Conservation (phyloP, 768 basidiomycete genomes). For the Auricularia heimuer region DNA sequence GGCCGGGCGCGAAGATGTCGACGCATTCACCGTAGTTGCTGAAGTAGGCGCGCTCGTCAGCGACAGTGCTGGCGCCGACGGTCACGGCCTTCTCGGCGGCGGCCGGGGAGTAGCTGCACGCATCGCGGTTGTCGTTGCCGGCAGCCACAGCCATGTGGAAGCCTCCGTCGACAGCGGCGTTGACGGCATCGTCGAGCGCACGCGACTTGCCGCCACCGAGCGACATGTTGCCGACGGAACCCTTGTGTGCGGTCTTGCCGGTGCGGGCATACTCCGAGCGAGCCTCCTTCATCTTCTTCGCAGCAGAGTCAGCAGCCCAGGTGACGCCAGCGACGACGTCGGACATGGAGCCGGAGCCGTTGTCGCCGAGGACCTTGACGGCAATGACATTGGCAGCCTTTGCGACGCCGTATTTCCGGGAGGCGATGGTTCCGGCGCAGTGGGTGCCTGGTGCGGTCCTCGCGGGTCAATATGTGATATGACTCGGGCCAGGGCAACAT, state of each 20-base stretch:
- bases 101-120: conserved; percentile 90
- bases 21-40: conserved; percentile 89
- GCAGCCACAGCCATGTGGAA: conserved; percentile 97
- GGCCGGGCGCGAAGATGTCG: conserved; percentile 82
- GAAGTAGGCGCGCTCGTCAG: conserved; percentile 79
- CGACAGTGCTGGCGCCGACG: conserved; percentile 82
- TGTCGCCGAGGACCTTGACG: conserved; percentile 89
- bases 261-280: conserved; percentile 57
- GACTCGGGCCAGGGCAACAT: no score
- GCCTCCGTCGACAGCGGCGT: conserved; percentile 72
- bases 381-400: conserved; percentile 85
- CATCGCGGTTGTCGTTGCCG: conserved; percentile 64
- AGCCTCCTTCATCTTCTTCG: conserved; percentile 48
- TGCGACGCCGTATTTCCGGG: conserved; percentile 86
- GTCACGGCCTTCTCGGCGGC: conserved; percentile 83
- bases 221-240: conserved; percentile 95
- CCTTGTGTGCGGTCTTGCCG: conserved; percentile 79
- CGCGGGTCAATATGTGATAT: conserved; percentile 2
- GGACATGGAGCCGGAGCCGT: conserved; percentile 90
- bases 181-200: conserved; percentile 75
- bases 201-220: conserved; percentile 91
- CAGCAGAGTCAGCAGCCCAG: conserved; percentile 56
- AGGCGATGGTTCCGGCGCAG: conserved; percentile 95
- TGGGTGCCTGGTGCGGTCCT: conserved; percentile 35
- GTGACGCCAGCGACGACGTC: conserved; percentile 85